These are phyloP conservation scores for Apiospora saccharicola DNA, from an alignment of 2,329 filamentous ascomycete species.

Conservation along the genomic window DNA sequence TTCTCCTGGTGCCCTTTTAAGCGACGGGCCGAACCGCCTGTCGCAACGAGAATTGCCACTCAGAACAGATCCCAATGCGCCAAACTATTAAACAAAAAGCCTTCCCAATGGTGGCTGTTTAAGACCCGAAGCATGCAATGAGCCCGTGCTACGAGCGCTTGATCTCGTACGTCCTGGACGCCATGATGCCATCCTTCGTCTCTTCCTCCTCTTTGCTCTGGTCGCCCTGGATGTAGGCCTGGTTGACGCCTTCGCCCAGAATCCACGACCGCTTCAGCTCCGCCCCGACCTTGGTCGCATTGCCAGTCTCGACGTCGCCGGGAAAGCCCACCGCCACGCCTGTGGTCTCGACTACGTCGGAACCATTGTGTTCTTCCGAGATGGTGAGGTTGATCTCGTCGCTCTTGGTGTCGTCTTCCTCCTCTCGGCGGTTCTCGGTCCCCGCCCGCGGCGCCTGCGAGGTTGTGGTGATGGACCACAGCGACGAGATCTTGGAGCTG, in stretches of 20 bases:
- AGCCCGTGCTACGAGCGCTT: background rate
- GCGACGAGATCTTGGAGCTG: background rate
- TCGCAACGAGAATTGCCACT: background rate
- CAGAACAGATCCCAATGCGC: no score
- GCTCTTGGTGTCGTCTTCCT: background rate
- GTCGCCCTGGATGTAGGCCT: background rate
- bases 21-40: background rate
- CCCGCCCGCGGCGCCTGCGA: background rate
- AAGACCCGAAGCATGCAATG: background rate
- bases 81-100: no score
- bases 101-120: no score
- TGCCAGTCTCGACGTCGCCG: background rate
- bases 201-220: background rate
- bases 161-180: background rate
- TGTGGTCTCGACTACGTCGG: background rate
- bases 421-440: background rate
- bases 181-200: background rate
- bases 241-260: slow-evolving; percentile 22
- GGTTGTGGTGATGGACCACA: background rate
- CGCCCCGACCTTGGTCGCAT: background rate
- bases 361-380: background rate
- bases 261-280: slow-evolving; percentile 28
- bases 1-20: background rate
- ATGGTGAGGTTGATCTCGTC: slow-evolving; percentile 19
- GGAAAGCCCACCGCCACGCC: background rate